Percentiles rank a stretch among this genome's conserved stretches.
These are phyloP conservation scores for Pyronema domesticum DNA, from an alignment of 495 filamentous ascomycete genomes.

Conservation along the genomic window DNA sequence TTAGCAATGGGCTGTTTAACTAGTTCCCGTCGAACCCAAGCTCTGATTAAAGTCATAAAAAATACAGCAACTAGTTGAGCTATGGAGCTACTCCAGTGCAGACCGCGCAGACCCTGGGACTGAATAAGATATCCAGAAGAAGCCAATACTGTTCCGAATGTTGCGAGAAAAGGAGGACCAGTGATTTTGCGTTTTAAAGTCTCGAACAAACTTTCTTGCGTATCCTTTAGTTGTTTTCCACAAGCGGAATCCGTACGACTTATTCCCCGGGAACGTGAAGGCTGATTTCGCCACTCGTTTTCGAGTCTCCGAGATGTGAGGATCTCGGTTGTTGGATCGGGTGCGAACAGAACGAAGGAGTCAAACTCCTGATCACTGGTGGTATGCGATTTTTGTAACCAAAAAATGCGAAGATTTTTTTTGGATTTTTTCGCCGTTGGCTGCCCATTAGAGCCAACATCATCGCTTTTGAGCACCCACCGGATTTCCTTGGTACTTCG, in stretches of 20 bases:
- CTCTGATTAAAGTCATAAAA: constrained; percentile 11
- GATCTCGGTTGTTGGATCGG: neutral
- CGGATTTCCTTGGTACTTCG: constrained; percentile 7
- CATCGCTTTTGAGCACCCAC: too few relatives aligned
- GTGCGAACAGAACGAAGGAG: constrained; percentile 6
- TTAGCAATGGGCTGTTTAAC: neutral
- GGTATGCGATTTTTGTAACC: constrained; percentile 10
- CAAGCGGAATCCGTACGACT: too few relatives aligned
- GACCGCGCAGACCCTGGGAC: constrained; percentile 16
- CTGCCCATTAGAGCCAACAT: too few relatives aligned
- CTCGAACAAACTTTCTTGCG: too few relatives aligned
- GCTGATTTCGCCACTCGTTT: too few relatives aligned
- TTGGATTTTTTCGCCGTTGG: too few relatives aligned
- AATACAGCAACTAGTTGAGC: constrained; percentile 14
- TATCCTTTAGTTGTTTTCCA: too few relatives aligned
- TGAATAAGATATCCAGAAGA: constrained; percentile 20
- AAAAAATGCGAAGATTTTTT: too few relatives aligned
- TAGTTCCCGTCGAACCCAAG: constrained; percentile 13
- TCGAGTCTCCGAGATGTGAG: constrained; percentile 4
- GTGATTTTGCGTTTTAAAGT: too few relatives aligned
- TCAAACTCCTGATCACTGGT: constrained; percentile 13
- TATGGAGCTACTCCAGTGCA: constrained; percentile 15
- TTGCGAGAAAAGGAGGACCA: too few relatives aligned
- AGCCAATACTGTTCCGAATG: constrained; percentile 9
- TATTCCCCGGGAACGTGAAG: too few relatives aligned